These are phyloP conservation scores for Talinum fruticosum DNA, from an alignment of 148 eudicot genomes.

Conservation along the genomic window DNA sequence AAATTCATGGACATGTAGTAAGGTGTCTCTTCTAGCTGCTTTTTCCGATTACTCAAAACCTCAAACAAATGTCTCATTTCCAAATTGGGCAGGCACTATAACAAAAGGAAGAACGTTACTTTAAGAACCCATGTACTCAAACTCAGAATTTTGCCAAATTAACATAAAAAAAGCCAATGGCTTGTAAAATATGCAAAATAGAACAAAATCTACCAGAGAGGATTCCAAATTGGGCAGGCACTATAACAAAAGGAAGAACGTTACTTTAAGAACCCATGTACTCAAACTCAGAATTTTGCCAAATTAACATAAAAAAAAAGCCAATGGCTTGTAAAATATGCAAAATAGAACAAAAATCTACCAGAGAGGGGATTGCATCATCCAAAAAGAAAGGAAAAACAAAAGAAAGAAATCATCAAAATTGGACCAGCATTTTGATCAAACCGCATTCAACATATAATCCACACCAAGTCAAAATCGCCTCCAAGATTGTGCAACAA, in stretches of 20 bases:
- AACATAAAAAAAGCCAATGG: too few relatives aligned
- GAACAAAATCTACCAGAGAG: too few relatives aligned
- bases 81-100: neutral
- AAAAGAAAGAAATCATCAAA: neutral
- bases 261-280: neutral
- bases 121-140: neutral
- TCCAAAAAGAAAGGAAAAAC: neutral
- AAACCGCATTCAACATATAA: neutral
- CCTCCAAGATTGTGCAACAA: neutral
- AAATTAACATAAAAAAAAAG: too few relatives aligned
- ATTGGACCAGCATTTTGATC: neutral
- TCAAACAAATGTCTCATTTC: neutral
- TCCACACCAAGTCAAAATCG: neutral
- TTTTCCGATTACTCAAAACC: neutral
- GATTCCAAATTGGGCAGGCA: too few relatives aligned
- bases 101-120: neutral
- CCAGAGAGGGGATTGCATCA: neutral
- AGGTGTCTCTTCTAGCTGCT: neutral
- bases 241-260: neutral
- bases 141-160: neutral
- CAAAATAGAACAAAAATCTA: neutral
- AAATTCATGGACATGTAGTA: neutral
- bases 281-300: neutral
- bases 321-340: too few relatives aligned
- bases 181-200: too few relatives aligned